Evolutionary conservation across 768 basidiomycete species (phyloP), one percentile per base, ranked within the genome.

Genomic region (Lactarius psammicola): DNA sequence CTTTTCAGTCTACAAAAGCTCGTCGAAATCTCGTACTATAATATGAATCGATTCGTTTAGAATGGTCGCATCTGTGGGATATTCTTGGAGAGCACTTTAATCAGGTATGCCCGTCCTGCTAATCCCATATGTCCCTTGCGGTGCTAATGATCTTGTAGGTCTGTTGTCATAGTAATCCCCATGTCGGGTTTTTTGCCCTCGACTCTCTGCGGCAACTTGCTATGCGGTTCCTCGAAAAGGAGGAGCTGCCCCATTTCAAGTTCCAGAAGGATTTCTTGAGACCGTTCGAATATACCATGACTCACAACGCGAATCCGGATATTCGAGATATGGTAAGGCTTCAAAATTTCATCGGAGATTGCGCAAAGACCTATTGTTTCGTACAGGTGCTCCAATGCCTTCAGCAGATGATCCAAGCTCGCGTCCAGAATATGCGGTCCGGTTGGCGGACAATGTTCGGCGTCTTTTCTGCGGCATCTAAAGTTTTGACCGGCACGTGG

Each of bases 401-500:
- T 56, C 94, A 98, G 74, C 97, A 98, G 78, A 98, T 98, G 97
- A 87, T 98, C 62, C 95, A 97, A 78, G 92, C 94, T 20, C 85
- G 93, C 42, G 93, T 92, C 20, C 87, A 92, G 71, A 98, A 98
- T 74, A 85, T 99, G 81, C 88, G 97, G 36, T 98, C 97, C 0
- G 97, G 97, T 33, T 99, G 97, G 97, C 83, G 95, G 66, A 99
- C 97, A 2, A 98, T 99, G 94, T 98, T 99, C 76, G 92, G 93
- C 28, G 97, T 98, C 17, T 98, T 98, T 74, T 92, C 95, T 38
- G 94, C 97, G 18, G 95, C 97, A 0, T 95, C 95, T 11, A 95
- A 90, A 75, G 95, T 93, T 30, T 80, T 89, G 30, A 95, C 94
- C 72, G 91, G 93, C 91, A 64, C 38, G 81, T 76, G 20, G 3